phyloP scores from a whole-genome alignment of 1,139 yeast genomes.

The Tardiomyces blankii region DNA sequence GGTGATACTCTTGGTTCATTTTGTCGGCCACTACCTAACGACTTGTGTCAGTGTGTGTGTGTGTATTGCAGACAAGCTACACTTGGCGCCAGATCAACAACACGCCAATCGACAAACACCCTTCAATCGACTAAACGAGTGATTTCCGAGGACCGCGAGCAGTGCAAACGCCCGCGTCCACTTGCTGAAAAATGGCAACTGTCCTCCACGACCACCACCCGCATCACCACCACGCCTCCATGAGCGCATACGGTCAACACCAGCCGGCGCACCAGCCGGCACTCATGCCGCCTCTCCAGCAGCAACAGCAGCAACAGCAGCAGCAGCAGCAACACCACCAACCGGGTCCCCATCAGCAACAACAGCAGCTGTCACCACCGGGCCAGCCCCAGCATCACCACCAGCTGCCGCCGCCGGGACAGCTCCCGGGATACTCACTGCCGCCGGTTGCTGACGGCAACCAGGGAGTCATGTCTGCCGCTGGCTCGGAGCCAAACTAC shows the following conservation, averaged over 20 bases:
- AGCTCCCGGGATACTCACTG: not conserved
- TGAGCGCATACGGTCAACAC: not conserved
- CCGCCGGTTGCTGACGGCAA: not conserved
- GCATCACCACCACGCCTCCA: not conserved
- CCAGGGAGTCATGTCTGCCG: not conserved
- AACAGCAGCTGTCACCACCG: slow-evolving; percentile 3
- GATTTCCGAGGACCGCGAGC: no score
- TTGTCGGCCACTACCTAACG: no score
- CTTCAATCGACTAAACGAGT: no score
- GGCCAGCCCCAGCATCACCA: slow-evolving; percentile 4
- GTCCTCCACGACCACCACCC: not conserved
- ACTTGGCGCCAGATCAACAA: no score
- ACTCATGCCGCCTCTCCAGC: slow-evolving; percentile 1
- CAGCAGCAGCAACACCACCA: not conserved
- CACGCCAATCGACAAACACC: no score
- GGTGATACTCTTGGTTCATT: no score
- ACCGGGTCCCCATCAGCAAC: slow-evolving; percentile 4
- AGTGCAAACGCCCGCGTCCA: no score
- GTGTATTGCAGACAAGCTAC: no score
- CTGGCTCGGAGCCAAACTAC: not conserved
- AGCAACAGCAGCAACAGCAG: slow-evolving; percentile 4
- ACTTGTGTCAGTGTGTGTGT: no score
- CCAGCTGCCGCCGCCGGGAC: not conserved
- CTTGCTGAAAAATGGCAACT: not conserved
- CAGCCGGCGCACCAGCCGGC: not conserved